phyloP scores from a whole-genome alignment of 2,329 filamentous ascomycete genomes.

The Phyllosticta citribraziliensis region DNA sequence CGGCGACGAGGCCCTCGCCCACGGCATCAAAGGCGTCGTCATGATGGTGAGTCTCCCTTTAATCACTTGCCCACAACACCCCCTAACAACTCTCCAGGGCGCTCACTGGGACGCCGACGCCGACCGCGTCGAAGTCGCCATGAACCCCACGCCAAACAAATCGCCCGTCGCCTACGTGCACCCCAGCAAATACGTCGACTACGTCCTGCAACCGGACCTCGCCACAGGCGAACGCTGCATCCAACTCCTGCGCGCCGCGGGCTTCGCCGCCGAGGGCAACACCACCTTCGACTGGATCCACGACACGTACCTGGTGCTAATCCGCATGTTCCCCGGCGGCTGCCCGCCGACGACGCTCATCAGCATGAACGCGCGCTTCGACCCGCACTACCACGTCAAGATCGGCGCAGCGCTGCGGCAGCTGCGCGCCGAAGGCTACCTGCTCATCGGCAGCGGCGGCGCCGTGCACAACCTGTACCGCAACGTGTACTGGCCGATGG shows the following conservation, averaged over 20 bases:
- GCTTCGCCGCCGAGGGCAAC: slow-evolving; percentile 47
- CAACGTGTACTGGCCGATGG: slow-evolving; percentile 56
- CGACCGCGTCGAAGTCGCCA: slow-evolving; percentile 48
- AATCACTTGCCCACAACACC: background rate
- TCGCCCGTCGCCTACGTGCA: slow-evolving; percentile 58
- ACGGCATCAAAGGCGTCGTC: slow-evolving; percentile 52
- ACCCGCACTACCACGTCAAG: slow-evolving; percentile 47
- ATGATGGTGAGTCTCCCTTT: slow-evolving; percentile 46
- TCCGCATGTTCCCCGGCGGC: slow-evolving; percentile 56
- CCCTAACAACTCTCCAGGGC: slow-evolving; percentile 31
- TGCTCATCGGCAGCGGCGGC: slow-evolving; percentile 51
- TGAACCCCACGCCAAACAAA: slow-evolving; percentile 51
- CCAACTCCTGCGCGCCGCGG: slow-evolving; percentile 38
- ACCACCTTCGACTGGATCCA: slow-evolving; percentile 60
- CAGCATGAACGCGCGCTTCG: slow-evolving; percentile 45
- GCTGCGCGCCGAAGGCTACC: slow-evolving; percentile 44
- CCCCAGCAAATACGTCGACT: slow-evolving; percentile 54
- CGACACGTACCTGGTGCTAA: slow-evolving; percentile 59
- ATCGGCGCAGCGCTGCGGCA: slow-evolving; percentile 49
- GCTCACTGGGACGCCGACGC: slow-evolving; percentile 55
- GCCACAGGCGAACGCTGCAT: slow-evolving; percentile 42
- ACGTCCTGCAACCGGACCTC: slow-evolving; percentile 52
- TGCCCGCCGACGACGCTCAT: slow-evolving; percentile 57
- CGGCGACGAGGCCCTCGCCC: slow-evolving; percentile 51
- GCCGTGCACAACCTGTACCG: slow-evolving; percentile 63